Evolutionary conservation across 352 stramenopile genomes (phyloP), one percentile per base, ranked within the genome.

Genomic region (Saprolegnia diclina): DNA sequence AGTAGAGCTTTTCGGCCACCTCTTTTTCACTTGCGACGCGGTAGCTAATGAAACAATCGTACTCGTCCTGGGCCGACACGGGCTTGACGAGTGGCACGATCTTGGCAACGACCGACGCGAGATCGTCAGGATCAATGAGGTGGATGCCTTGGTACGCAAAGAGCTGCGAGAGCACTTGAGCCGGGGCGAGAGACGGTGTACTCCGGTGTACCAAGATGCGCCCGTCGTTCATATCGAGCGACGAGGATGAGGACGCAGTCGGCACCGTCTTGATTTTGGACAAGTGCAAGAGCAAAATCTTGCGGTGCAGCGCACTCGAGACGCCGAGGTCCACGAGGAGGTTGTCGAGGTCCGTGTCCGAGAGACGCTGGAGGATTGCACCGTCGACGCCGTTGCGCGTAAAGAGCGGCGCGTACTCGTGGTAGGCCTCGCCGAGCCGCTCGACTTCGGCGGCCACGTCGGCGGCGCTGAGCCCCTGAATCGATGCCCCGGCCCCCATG

Each of bases 1-100:
- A 44, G 56, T 64, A 64, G n/a, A 64, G 37, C 26, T 64, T 64
- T 35, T 64, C 56, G 32, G 56, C 56, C 16, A 64, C 32, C 9
- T 18, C 56, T 18, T 64, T 64, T 22, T 64, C 56, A 18, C 35
- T 64, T 18, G 56, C 56, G 32, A 64, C 56, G 32, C 56, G 56
- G 40, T 64, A 64, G 37, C 50, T 64, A 10, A 64, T 35, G 26
- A 64, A 64, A 22, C 56, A 64, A 19, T 64, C 56, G 56, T 64
- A 64, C 11, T 22, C n/a, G 56, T 21, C 56, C 9, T 50, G n/a
- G 56, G 32, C 46, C 29, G 29, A 35, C 29, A 35, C 29, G 29
- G 29, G 29, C 29, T 35, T 35, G 29, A 35, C 29, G 29, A 35
- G 29, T 6, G 29, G 29, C 5, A 35, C 29, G 24, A 64, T 64